Evolutionary conservation across 75 land plant species (phyloP), one percentile per base, ranked within the genome.

Genomic region (Sequoiadendron giganteum): DNA sequence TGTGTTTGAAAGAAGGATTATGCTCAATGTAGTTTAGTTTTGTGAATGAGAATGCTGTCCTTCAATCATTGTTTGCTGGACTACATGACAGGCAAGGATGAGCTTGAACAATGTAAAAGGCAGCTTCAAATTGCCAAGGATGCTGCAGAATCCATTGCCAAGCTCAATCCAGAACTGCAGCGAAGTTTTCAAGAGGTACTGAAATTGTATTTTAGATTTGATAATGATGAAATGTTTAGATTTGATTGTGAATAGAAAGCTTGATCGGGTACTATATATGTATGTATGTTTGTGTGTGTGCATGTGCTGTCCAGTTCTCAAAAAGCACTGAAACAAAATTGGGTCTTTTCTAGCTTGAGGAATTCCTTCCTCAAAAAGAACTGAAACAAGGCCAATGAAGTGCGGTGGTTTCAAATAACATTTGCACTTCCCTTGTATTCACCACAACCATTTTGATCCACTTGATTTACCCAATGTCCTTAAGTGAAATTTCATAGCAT

Each of bases 81-180:
- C 32, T 42, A 30, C 56, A 30, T 81, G 77, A 85, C 87, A 98
- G 99, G 95, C 90, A 94, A 95, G 87, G 77, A 86, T 61, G 95
- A 92, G 36, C 91, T 92, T 55, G 94, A 92, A 47, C 48, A 83
- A 83, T 93, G 88, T 75, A 90, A 91, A 73, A 58, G 87, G 3
- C 88, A 90, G 58, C 90, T 98, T 2, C 82, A 81, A 72, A 87
- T 81, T 55, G 96, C 95, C n/a, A 96, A 95, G 91, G 85, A 87
- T 73, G 87, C 82, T 72, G 99, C 99, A 72, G 99, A 98, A 93
- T 92, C 93, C 47, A 82, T 97, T 87, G 97, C 96, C 30, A 55
- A 86, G 87, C 90, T 97, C 39, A 97, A 98, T 81, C 91, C 94
- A 54, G 95, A 92, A 81, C 93, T 98, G 80, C 92, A 89, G 47